These are phyloP conservation scores for Pseudoneurospora amorphoporcata DNA, from an alignment of 495 filamentous ascomycete species.

Conservation along the genomic window DNA sequence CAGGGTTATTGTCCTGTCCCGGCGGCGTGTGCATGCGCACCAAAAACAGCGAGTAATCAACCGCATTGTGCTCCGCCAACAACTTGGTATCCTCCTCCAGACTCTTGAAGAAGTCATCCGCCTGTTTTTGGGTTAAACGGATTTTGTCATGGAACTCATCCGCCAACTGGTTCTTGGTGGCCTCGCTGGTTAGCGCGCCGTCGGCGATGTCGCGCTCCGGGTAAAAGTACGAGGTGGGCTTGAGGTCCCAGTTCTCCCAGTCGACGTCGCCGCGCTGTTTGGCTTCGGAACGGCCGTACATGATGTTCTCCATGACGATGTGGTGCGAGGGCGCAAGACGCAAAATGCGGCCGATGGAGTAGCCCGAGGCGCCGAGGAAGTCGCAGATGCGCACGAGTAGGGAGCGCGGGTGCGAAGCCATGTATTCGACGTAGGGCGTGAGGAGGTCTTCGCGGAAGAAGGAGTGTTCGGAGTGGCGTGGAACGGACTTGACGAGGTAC, in stretches of 20 bases:
- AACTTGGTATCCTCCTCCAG: slow-evolving; percentile 50
- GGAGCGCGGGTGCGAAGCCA: slow-evolving; percentile 43
- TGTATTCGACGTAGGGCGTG: slow-evolving; percentile 48
- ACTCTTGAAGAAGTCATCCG: slow-evolving; percentile 37
- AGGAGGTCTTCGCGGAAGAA: slow-evolving; percentile 59
- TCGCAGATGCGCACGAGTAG: slow-evolving; percentile 61
- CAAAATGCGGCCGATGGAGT: slow-evolving; percentile 44
- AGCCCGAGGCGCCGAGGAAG: slow-evolving; percentile 44
- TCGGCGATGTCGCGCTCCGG: slow-evolving; percentile 58
- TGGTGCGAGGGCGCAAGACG: slow-evolving; percentile 51
- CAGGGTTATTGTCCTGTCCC: slow-evolving; percentile 1
- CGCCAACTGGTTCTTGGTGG: slow-evolving; percentile 46
- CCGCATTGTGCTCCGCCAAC: slow-evolving; percentile 47
- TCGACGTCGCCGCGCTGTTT: slow-evolving; percentile 29
- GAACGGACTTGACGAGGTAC: slow-evolving; percentile 58
- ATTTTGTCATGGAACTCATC: slow-evolving; percentile 59
- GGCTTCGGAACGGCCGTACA: slow-evolving; percentile 41
- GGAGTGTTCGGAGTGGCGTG: slow-evolving; percentile 53
- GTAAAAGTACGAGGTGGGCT: slow-evolving; percentile 61
- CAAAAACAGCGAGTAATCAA: slow-evolving; percentile 62
- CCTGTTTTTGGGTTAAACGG: slow-evolving; percentile 37
- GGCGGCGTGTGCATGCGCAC: slow-evolving; percentile 37
- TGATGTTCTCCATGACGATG: slow-evolving; percentile 63
- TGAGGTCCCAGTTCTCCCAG: slow-evolving; percentile 64
- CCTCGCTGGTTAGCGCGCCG: slow-evolving; percentile 45